phyloP scores from a whole-genome alignment of 2,329 filamentous ascomycete species.

The Paecilomyces dactylethromorphus region DNA sequence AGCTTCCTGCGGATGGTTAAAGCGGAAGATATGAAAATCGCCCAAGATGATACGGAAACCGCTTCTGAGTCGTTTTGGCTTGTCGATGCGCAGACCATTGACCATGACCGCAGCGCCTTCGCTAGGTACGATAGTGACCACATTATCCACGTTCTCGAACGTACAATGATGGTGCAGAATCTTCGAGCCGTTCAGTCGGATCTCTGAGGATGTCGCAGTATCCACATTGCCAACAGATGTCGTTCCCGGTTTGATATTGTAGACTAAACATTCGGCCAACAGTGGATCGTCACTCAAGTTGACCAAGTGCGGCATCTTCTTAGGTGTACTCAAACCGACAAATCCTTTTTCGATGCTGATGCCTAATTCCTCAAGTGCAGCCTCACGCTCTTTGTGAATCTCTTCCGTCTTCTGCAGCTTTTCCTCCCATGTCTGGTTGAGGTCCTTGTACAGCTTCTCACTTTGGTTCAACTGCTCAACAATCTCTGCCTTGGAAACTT shows the following conservation, averaged over 20 bases:
- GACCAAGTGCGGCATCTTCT: conserved; percentile 98
- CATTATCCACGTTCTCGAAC: conserved; percentile 88
- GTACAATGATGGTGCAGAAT: conserved; percentile 89
- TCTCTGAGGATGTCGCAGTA: conserved; percentile 74
- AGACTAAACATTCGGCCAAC: conserved; percentile 90
- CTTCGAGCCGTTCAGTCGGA: conserved; percentile 86
- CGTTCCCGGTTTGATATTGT: conserved; percentile 92
- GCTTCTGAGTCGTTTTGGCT: conserved; percentile 77
- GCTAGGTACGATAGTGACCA: conserved; percentile 82
- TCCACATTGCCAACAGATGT: conserved; percentile 95
- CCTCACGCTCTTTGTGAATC: conserved; percentile 95
- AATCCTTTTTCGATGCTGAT: conserved; percentile 99
- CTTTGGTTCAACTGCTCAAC: conserved; percentile 93
- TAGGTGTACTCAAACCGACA: conserved; percentile 87
- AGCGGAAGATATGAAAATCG: conserved; percentile 97
- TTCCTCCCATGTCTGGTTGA: conserved; percentile 98
- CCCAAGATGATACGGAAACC: conserved; percentile 93
- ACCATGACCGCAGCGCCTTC: conserved; percentile 98
- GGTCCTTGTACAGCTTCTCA: conserved; percentile 89
- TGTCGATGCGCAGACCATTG: conserved; percentile 83
- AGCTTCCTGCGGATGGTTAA: conserved; percentile 96
- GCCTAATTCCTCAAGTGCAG: conserved; percentile 88
- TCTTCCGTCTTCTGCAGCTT: conserved; percentile 91
- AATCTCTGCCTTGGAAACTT: conserved; percentile 97
- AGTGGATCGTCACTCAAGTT: conserved; percentile 94